Percentiles rank a stretch among this genome's conserved stretches.
Conservation (phyloP, 164 flowering plant genomes). For the Aristolochia californica region DNA sequence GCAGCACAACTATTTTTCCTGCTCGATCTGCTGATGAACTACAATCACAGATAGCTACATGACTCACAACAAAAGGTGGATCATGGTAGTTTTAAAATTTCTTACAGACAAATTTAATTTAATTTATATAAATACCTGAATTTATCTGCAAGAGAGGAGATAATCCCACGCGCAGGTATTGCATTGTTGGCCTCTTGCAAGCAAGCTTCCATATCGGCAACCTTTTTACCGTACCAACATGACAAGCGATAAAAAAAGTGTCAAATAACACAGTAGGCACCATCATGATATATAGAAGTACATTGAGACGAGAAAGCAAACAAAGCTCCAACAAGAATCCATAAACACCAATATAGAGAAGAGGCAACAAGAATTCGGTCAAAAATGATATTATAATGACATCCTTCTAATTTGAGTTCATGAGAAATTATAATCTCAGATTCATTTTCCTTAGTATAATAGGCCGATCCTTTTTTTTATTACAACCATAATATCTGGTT, state of each 20-base stretch:
- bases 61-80: background rate
- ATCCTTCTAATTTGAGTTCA: no score
- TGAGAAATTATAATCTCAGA: no score
- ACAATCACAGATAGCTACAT: conserved; percentile 11
- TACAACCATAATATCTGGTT: no score
- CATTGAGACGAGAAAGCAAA: background rate
- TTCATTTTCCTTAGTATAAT: no score
- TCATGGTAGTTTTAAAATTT: background rate
- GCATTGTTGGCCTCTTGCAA: conserved; percentile 50
- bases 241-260: background rate
- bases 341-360: no score
- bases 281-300: background rate
- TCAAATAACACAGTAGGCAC: background rate
- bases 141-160: conserved; percentile 65
- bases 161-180: conserved; percentile 68
- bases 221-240: conserved; percentile 23
- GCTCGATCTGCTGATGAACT: conserved; percentile 66
- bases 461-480: no score
- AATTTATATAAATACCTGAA: conserved; percentile 46
- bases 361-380: no score
- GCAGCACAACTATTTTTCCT: conserved; percentile 71
- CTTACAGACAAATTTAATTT: background rate
- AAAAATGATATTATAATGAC: no score
- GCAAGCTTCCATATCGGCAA: conserved; percentile 70
- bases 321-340: no score